Evolutionary conservation across 1,284 basidiomycete species (phyloP).

Genomic region (Mixia osmundae): DNA sequence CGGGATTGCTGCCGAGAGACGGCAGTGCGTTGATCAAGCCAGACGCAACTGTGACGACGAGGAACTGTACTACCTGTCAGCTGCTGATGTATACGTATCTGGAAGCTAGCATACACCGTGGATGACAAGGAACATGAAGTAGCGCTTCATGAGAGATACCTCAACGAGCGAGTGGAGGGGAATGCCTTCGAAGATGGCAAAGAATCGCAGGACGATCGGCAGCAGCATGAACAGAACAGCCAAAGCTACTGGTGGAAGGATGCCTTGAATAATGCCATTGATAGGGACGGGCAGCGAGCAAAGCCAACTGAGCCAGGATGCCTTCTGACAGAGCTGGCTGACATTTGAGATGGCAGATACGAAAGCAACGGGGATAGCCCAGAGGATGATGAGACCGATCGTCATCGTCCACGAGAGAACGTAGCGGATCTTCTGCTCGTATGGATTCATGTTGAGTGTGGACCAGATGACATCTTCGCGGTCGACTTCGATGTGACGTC

Average conservation of each 20-base stretch:
- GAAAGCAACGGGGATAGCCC: conserved; percentile 41
- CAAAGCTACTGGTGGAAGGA: conserved; percentile 61
- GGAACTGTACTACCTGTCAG: too few relatives aligned
- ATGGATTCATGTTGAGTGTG: conserved; percentile 68
- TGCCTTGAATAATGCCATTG: conserved; percentile 52
- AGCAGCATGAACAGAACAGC: conserved; percentile 77
- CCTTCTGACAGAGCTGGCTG: conserved; percentile 37
- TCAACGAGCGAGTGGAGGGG: conserved; percentile 61
- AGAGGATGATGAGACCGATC: conserved; percentile 38
- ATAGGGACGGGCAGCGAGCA: conserved; percentile 33
- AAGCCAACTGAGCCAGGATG: conserved; percentile 59
- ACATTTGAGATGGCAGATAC: conserved; percentile 71
- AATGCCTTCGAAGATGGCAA: conserved; percentile 55
- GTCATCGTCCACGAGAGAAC: conserved; percentile 29
- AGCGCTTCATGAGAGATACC: conserved; percentile 70
- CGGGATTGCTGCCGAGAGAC: conserved; percentile 36
- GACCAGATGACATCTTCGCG: conserved; percentile 77
- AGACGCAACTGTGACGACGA: conserved; percentile 57
- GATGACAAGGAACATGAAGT: conserved; percentile 75
- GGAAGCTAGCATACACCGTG: too few relatives aligned
- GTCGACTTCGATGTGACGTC: conserved; percentile 38
- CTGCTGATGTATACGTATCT: too few relatives aligned
- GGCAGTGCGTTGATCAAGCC: conserved; percentile 51
- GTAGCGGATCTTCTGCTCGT: conserved; percentile 43
- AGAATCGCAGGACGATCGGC: conserved; percentile 63